Percentiles rank a stretch among this genome's conserved stretches.
Evolutionary conservation across 768 basidiomycete genomes (phyloP).

Genomic region (Clitopilus passeckerianus): DNA sequence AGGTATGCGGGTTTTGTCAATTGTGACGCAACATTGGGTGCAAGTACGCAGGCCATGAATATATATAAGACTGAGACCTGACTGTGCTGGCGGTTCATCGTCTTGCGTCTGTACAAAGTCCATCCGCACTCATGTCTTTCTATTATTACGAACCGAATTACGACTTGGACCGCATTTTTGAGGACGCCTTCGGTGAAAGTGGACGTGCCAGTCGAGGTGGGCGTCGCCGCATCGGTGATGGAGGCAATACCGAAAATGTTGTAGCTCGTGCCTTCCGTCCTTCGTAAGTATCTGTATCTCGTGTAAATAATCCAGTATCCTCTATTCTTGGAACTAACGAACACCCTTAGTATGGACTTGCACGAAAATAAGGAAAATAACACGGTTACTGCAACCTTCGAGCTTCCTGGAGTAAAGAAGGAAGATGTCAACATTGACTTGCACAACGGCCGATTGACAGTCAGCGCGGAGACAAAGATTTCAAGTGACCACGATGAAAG

Average conservation of each 20-base stretch:
- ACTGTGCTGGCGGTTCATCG: background rate
- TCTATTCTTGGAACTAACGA: background rate
- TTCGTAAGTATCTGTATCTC: background rate
- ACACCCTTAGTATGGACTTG: slow-evolving; percentile 45
- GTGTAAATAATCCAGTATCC: background rate
- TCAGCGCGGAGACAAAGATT: slow-evolving; percentile 45
- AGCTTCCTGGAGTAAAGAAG: slow-evolving; percentile 53
- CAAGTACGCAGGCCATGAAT: background rate
- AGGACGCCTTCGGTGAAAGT: background rate
- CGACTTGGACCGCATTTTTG: background rate
- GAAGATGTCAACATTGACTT: slow-evolving; percentile 52
- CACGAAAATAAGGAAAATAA: slow-evolving; percentile 45
- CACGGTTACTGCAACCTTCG: slow-evolving; percentile 53
- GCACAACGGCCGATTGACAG: slow-evolving; percentile 41
- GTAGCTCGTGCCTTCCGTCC: background rate
- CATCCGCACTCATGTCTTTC: background rate
- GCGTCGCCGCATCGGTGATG: background rate
- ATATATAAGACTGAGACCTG: background rate
- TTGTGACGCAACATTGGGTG: background rate
- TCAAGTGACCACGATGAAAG: slow-evolving; percentile 30
- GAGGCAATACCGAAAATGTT: background rate
- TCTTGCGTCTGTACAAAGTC: background rate
- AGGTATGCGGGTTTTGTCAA: background rate
- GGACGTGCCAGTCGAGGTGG: background rate
- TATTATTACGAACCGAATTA: background rate